These are phyloP conservation scores for Botrytis porri DNA, from an alignment of 2,329 filamentous ascomycete species.

Conservation along the genomic window DNA sequence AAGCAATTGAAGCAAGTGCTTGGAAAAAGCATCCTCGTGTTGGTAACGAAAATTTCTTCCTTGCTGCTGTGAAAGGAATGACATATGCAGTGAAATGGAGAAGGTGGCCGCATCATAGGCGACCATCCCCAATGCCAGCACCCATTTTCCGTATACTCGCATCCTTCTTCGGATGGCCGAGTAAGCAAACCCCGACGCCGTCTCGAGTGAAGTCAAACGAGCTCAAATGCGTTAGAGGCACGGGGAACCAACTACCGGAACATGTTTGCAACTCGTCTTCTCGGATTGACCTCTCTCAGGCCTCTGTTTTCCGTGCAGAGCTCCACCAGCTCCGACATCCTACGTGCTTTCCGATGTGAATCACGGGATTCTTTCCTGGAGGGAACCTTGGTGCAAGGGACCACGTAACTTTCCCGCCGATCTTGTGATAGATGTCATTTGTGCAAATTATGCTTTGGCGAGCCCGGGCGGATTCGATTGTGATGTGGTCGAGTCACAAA, in stretches of 20 bases:
- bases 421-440: neutral
- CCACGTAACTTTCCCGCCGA: neutral
- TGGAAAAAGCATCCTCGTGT: neutral
- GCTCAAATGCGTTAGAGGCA: neutral
- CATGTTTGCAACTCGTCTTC: neutral
- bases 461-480: neutral
- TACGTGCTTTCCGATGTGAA: neutral
- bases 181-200: neutral
- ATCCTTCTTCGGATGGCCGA: neutral
- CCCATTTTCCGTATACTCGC: neutral
- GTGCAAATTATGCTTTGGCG: neutral
- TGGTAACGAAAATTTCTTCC: neutral
- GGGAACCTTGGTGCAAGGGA: neutral
- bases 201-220: neutral
- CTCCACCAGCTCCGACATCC: neutral
- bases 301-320: neutral
- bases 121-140: neutral
- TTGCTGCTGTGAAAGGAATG: conserved; percentile 10
- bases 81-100: conserved; percentile 15
- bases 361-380: conserved; percentile 14
- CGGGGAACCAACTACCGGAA: neutral
- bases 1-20: neutral
- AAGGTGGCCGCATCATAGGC: neutral
- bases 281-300: neutral
- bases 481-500: neutral